Conservation (phyloP, 257 asterid species). For the Nicotiana attenuata region DNA sequence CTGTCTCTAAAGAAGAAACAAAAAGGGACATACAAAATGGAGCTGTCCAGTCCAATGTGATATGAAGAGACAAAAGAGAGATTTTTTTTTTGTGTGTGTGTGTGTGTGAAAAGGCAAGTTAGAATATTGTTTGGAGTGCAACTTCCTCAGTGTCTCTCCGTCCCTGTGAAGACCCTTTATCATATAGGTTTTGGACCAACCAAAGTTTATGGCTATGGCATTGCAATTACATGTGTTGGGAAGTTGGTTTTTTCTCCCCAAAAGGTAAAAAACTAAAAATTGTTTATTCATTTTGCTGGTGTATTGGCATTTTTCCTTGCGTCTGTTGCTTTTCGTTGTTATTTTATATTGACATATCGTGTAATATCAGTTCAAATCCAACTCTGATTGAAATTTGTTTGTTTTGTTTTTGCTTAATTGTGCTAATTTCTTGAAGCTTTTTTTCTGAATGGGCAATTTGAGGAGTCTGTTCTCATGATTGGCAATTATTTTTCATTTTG, state of each 20-base stretch:
- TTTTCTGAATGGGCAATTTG: neutral
- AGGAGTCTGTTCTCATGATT: neutral
- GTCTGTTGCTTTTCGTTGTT: neutral
- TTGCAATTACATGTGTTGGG: conserved; percentile 14
- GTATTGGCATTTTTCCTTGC: neutral
- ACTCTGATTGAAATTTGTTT: neutral
- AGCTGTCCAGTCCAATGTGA: neutral
- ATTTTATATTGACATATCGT: neutral
- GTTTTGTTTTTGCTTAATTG: neutral
- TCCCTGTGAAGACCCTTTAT: neutral
- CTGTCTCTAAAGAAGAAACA: neutral
- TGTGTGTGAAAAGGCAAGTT: no score
- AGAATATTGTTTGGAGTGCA: neutral
- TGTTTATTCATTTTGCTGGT: neutral
- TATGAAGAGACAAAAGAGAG: no score
- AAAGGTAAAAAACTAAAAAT: conserved; percentile 16
- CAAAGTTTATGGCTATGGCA: conserved; percentile 15
- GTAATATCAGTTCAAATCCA: neutral
- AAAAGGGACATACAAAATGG: neutral
- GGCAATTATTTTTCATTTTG: neutral
- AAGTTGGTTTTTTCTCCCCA: conserved; percentile 24
- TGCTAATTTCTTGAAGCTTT: neutral
- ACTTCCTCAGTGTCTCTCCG: neutral
- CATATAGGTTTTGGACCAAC: conserved; percentile 10
- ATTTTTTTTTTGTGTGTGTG: no score